Conservation (phyloP, 2,329 filamentous ascomycete species). For the Sporothrix phasma region DNA sequence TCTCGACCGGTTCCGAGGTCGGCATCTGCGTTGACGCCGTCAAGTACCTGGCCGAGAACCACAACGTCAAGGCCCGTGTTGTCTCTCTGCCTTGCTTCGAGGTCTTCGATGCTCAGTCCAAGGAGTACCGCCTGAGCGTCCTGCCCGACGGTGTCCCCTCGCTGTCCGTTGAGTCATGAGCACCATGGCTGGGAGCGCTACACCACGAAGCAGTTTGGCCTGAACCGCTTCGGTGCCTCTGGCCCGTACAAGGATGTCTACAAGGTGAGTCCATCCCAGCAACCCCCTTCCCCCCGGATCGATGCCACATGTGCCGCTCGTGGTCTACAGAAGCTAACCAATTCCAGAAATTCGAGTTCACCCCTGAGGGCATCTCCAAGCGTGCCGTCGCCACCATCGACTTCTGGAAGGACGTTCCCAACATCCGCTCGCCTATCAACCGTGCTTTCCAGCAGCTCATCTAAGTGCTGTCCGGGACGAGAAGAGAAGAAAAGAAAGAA, state of each 20-base stretch:
- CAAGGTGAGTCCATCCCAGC: constrained; percentile 34
- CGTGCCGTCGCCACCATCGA: constrained; percentile 83
- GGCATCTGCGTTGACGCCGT: constrained; percentile 85
- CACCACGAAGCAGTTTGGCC: constrained; percentile 97
- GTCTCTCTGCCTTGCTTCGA: constrained; percentile 96
- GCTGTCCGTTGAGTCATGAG: constrained; percentile 92
- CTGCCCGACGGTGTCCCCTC: constrained; percentile 90
- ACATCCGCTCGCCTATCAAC: constrained; percentile 91
- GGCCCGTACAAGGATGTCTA: constrained; percentile 98
- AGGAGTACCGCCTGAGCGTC: constrained; percentile 89
- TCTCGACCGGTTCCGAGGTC: constrained; percentile 95
- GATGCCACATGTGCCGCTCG: neutral
- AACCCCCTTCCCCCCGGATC: constrained; percentile 37
- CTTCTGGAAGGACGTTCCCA: constrained; percentile 91
- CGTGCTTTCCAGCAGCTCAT: constrained; percentile 96
- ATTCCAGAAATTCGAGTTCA: constrained; percentile 88
- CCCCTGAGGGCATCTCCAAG: constrained; percentile 91
- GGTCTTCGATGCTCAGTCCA: constrained; percentile 86
- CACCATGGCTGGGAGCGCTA: constrained; percentile 98
- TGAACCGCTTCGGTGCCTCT: constrained; percentile 97
- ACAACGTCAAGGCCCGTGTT: constrained; percentile 78
- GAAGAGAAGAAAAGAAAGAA: neutral
- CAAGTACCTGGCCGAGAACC: constrained; percentile 82
- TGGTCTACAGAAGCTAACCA: constrained; percentile 25
- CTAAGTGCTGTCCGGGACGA: constrained; percentile 38